A percentile compares a stretch with the other conserved stretches of the same genome.
Evolutionary conservation across 83 land plant genomes (phyloP).

Genomic region (Picea abies): DNA sequence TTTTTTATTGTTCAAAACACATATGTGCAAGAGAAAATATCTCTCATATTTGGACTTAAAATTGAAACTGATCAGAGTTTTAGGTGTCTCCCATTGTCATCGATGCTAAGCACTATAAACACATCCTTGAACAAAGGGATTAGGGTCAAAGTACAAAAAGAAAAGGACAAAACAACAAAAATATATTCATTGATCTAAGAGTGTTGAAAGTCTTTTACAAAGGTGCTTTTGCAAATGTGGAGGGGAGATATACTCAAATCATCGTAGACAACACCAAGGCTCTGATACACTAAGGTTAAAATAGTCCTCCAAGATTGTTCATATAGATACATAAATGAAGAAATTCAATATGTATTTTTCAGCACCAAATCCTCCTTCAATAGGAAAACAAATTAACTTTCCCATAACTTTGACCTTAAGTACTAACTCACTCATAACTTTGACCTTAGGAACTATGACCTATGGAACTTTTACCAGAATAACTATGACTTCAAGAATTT

Average conservation of each 20-base stretch:
- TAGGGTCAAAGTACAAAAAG: too few species aligned
- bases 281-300: constrained; percentile 40
- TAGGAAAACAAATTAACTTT: too few species aligned
- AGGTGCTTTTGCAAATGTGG: too few species aligned
- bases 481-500: too few species aligned
- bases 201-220: too few species aligned
- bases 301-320: constrained; percentile 37
- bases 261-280: constrained; percentile 53
- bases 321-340: constrained; percentile 12
- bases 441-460: too few species aligned
- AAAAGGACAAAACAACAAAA: too few species aligned
- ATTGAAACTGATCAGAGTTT: background rate
- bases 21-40: background rate
- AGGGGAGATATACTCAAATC: constrained; percentile 47
- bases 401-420: too few species aligned
- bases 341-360: background rate
- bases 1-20: background rate
- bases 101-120: constrained; percentile 51
- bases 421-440: too few species aligned
- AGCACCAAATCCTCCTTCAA: too few species aligned
- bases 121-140: constrained; percentile 56
- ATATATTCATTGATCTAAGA: too few species aligned
- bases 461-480: too few species aligned
- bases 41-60: background rate
- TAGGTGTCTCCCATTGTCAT: constrained; percentile 43